Conservation (phyloP, 2,329 filamentous ascomycete species). For the Penicillium brasilianum region DNA sequence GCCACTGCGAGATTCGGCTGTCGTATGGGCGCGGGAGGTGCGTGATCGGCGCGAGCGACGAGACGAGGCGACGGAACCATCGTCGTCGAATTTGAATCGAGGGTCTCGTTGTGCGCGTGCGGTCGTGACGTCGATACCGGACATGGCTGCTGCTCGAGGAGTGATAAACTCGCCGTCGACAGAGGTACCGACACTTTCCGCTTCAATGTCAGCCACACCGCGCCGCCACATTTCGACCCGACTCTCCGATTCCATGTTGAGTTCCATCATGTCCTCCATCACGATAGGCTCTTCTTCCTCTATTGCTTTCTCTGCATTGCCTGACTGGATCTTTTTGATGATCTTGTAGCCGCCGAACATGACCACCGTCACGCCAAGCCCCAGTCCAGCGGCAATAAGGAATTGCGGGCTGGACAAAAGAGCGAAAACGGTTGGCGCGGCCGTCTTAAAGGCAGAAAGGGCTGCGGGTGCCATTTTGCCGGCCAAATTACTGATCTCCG, state of each 20-base stretch:
- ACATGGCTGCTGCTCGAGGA: slow-evolving; percentile 58
- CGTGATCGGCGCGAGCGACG: slow-evolving; percentile 43
- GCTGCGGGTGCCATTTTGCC: slow-evolving; percentile 84
- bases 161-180: slow-evolving; percentile 71
- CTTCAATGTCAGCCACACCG: slow-evolving; percentile 64
- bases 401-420: slow-evolving; percentile 91
- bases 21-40: slow-evolving; percentile 24
- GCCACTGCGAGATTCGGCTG: slow-evolving; percentile 21
- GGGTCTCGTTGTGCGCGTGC: slow-evolving; percentile 38
- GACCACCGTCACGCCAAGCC: slow-evolving; percentile 90
- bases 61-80: slow-evolving; percentile 42
- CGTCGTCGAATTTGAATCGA: slow-evolving; percentile 44
- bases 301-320: slow-evolving; percentile 45
- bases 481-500: slow-evolving; percentile 83
- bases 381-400: slow-evolving; percentile 86
- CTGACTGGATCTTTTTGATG: slow-evolving; percentile 75
- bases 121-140: slow-evolving; percentile 47
- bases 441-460: slow-evolving; percentile 74
- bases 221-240: slow-evolving; percentile 67
- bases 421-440: slow-evolving; percentile 83
- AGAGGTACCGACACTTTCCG: slow-evolving; percentile 60
- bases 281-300: slow-evolving; percentile 28
- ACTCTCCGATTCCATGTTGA: slow-evolving; percentile 57
- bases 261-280: slow-evolving; percentile 63
- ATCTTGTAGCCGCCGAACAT: slow-evolving; percentile 98